Conservation (phyloP, 768 basidiomycete species). For the Phlebiopsis gigantea region DNA sequence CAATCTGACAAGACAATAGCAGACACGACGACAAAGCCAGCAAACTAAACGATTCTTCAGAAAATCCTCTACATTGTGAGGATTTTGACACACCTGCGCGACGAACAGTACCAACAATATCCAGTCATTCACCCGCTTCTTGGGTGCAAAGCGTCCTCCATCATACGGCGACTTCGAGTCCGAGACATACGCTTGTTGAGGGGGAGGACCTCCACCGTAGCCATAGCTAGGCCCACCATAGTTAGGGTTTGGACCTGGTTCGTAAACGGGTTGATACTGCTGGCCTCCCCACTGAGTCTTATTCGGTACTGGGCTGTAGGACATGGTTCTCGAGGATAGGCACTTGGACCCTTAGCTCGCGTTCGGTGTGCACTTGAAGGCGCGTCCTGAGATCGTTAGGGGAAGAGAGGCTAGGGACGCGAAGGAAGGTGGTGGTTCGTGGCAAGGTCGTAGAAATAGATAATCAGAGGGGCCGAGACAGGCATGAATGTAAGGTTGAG, state of each 20-base stretch:
- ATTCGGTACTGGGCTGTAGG: background rate
- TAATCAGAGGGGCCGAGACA: background rate
- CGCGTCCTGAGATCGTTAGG: background rate
- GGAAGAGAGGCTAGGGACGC: background rate
- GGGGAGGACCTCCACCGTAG: background rate
- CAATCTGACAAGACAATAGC: slow-evolving; percentile 61
- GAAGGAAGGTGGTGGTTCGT: slow-evolving; percentile 1
- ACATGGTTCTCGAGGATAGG: background rate
- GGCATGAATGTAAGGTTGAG: background rate
- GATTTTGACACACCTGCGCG: slow-evolving; percentile 42
- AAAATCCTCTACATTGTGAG: background rate
- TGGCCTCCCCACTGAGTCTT: slow-evolving; percentile 2
- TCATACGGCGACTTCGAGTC: slow-evolving; percentile 47
- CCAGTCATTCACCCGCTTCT: slow-evolving; percentile 67
- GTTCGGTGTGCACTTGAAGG: background rate
- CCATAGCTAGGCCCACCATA: slow-evolving; percentile 7
- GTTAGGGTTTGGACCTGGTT: slow-evolving; percentile 2
- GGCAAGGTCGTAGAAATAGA: no score
- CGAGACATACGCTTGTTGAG: background rate
- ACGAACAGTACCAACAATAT: slow-evolving; percentile 68
- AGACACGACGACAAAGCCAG: slow-evolving; percentile 65
- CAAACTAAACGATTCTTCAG: slow-evolving; percentile 34
- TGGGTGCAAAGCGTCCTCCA: slow-evolving; percentile 60
- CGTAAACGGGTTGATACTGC: slow-evolving; percentile 10
- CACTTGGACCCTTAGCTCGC: background rate